phyloP scores from a whole-genome alignment of 2,329 filamentous ascomycete genomes.

The Tolypocladium amazonense region DNA sequence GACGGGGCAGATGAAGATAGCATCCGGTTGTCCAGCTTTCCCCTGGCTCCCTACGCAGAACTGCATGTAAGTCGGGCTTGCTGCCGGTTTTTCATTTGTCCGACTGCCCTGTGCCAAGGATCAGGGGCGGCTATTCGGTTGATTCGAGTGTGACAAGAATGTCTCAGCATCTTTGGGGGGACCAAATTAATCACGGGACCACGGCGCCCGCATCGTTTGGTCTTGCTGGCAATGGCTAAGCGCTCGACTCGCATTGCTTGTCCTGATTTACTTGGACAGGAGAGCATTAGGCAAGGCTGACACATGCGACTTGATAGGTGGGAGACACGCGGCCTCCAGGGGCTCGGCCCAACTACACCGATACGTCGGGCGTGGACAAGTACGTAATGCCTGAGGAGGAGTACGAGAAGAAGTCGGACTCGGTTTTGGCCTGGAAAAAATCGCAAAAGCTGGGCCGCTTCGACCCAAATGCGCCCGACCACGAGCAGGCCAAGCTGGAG shows the following conservation, averaged over 20 bases:
- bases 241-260: background rate
- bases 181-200: background rate
- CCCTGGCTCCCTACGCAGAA: conserved; percentile 65
- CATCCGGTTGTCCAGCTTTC: conserved; percentile 52
- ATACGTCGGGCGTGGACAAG: conserved; percentile 74
- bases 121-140: background rate
- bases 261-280: background rate
- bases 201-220: conserved; percentile 2
- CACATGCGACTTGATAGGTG: conserved; percentile 46
- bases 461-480: conserved; percentile 69
- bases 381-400: conserved; percentile 78
- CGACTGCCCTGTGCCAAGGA: background rate
- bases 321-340: conserved; percentile 67
- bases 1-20: conserved; percentile 64
- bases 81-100: conserved; percentile 8
- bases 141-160: background rate
- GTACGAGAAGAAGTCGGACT: conserved; percentile 79
- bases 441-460: conserved; percentile 93
- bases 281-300: conserved; percentile 9
- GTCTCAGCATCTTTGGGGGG: background rate
- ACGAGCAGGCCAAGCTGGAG: conserved; percentile 61
- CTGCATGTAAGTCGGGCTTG: conserved; percentile 55
- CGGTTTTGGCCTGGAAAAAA: conserved; percentile 92
- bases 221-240: conserved; percentile 9
- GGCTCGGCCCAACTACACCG: conserved; percentile 69